Conservation (phyloP, 2,329 filamentous ascomycete genomes). For the Fusarium papillatum region DNA sequence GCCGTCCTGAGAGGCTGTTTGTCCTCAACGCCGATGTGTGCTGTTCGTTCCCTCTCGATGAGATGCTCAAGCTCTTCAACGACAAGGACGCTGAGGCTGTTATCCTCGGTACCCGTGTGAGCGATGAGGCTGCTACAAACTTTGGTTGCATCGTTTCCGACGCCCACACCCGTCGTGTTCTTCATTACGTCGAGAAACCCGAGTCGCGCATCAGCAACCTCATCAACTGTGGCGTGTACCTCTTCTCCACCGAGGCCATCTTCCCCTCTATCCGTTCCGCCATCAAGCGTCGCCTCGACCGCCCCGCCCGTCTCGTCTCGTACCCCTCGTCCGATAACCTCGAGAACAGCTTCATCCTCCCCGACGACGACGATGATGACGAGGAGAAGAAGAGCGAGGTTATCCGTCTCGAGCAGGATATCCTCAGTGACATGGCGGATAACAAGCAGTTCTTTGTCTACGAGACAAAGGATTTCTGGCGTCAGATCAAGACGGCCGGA, state of each 20-base stretch:
- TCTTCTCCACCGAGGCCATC: slow-evolving; percentile 95
- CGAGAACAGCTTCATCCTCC: slow-evolving; percentile 71
- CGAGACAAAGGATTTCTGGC: slow-evolving; percentile 99
- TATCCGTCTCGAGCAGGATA: slow-evolving; percentile 96
- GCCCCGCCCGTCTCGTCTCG: slow-evolving; percentile 85
- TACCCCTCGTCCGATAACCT: slow-evolving; percentile 97
- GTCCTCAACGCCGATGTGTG: slow-evolving; percentile 98
- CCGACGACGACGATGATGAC: slow-evolving; percentile 72
- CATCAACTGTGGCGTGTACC: slow-evolving; percentile 99
- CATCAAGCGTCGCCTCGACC: slow-evolving; percentile 95
- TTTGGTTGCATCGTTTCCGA: slow-evolving; percentile 99
- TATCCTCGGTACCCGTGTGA: slow-evolving; percentile 92
- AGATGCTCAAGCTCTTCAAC: slow-evolving; percentile 95
- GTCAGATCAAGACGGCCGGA: slow-evolving; percentile 99
- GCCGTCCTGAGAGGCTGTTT: slow-evolving; percentile 93
- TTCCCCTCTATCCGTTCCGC: slow-evolving; percentile 95
- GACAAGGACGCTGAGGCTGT: slow-evolving; percentile 97
- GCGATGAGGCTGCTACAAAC: slow-evolving; percentile 92
- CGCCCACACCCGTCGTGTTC: slow-evolving; percentile 91
- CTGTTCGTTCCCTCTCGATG: slow-evolving; percentile 95
- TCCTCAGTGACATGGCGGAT: slow-evolving; percentile 94
- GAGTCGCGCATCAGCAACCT: slow-evolving; percentile 98
- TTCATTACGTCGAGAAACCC: slow-evolving; percentile 99
- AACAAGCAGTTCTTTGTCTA: slow-evolving; percentile 98
- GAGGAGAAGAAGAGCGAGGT: slow-evolving; percentile 87